Conservation (phyloP, 2,329 filamentous ascomycete genomes). For the Phyllosticta citriasiana region DNA sequence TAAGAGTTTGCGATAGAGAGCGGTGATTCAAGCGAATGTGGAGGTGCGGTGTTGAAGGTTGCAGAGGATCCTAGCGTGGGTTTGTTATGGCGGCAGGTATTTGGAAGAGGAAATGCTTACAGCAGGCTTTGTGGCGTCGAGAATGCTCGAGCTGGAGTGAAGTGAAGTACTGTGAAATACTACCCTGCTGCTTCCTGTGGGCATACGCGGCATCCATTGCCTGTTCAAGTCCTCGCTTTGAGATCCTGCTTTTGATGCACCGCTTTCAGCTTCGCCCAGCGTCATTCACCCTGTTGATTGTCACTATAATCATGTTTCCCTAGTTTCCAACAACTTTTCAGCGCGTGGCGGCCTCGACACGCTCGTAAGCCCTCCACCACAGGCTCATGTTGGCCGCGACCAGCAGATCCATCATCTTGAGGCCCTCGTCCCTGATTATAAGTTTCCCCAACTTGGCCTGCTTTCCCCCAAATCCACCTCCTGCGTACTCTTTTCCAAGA, state of each 20-base stretch:
- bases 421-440: slow-evolving; percentile 76
- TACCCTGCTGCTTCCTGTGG: no score
- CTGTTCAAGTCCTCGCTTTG: no score
- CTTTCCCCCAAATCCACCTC: slow-evolving; percentile 76
- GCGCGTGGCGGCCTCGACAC: slow-evolving; percentile 16
- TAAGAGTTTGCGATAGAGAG: neutral
- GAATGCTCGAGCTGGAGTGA: neutral
- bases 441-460: slow-evolving; percentile 90
- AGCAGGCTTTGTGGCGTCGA: neutral
- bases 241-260: no score
- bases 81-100: neutral
- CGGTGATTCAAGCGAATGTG: neutral
- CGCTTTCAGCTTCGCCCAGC: neutral
- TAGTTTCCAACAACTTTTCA: neutral
- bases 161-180: neutral
- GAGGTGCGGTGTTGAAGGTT: neutral
- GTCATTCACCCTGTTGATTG: neutral
- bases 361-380: slow-evolving; percentile 86
- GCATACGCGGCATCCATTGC: no score
- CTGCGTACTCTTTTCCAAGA: slow-evolving; percentile 72
- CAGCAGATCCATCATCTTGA: slow-evolving; percentile 91
- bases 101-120: neutral
- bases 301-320: neutral
- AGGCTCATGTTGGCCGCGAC: slow-evolving; percentile 86
- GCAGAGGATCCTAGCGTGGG: neutral